Base-by-base conservation (phyloP, 2,329 filamentous ascomycete species). In the Aureobasidium melanogenum region DNA sequence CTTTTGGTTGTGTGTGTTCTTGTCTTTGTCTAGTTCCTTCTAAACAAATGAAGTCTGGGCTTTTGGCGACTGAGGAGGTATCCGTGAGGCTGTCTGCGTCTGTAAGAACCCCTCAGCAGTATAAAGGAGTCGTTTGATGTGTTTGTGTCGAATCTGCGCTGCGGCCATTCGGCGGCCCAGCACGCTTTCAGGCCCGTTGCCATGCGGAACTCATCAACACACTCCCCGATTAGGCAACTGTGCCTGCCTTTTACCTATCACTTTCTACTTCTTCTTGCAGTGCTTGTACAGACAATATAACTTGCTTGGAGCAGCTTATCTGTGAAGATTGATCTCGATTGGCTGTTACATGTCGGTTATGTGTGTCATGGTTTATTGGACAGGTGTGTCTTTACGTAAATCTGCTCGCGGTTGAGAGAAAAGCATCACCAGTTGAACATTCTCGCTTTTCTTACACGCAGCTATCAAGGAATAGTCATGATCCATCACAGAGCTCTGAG, bases 41-140 rank as follows among this genome's bases (percentile, higher is more conserved):
- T 38, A 14, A 32, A 17, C 15, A 10, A 43, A 39, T 30, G 5
- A 17, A 41, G 24, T 36, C 22, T 47, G 17, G 24, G 6, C 12
- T 38, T 34, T 46, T 5, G 38, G 41, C 10, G 41, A 58, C 14
- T 28, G 54, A 36, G 41, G 38, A n/a, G 54, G 47, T 38, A 46
- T 43, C 28, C 28, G 54, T 58, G 54, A 46, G 36, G 43, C 14
- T 38, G 41, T 58, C 54, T 58, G 54, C 54, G 41, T 44, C 54
- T 41, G 15, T n/a, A 14, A 14, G n/a, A 30, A 15, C 10, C 12
- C 52, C 43, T 39, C 39, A 7, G 22, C 44, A 59, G 44, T 5
- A 41, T 39, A 59, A 48, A 59, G 56, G 56, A 59, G 56, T 48
- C 55, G 56, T 59, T 59, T 59, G 56, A 48, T 50, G 56, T 59